Percentiles rank a stretch among this genome's conserved stretches.
These are phyloP conservation scores for Euptelea pleiosperma DNA, from an alignment of 164 flowering plant genomes.

Conservation along the genomic window DNA sequence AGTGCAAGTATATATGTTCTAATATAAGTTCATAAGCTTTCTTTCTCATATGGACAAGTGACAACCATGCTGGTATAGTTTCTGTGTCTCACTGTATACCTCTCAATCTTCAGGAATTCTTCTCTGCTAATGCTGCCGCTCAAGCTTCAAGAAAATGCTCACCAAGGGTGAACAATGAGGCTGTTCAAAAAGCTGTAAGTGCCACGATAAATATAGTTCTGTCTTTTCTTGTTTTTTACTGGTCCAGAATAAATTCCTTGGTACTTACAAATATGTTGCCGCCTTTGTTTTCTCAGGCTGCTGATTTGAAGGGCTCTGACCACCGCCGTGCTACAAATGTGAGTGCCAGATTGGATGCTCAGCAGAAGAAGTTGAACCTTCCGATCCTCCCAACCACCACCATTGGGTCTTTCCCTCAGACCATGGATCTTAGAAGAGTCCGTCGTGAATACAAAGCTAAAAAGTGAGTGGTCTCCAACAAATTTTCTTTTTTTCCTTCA, in stretches of 20 bases:
- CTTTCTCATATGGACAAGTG: too few species aligned
- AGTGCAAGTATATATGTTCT: too few species aligned
- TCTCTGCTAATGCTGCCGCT: constrained; percentile 60
- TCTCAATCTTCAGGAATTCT: constrained; percentile 45
- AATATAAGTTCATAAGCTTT: too few species aligned
- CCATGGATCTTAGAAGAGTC: too few species aligned
- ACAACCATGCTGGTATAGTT: too few species aligned
- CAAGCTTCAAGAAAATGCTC: constrained; percentile 66
- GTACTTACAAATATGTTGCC: constrained; percentile 1
- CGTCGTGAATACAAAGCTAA: too few species aligned
- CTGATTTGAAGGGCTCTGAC: too few species aligned
- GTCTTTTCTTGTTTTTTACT: neutral
- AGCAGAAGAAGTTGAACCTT: constrained; percentile 67
- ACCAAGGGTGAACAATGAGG: constrained; percentile 64
- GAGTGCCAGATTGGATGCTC: constrained; percentile 68
- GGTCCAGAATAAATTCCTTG: neutral
- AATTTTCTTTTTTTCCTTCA: neutral
- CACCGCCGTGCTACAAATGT: too few species aligned
- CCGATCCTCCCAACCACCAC: constrained; percentile 75
- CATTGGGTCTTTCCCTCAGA: too few species aligned
- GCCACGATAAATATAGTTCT: constrained; percentile 25
- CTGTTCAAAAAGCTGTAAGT: constrained; percentile 70
- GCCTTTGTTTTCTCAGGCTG: constrained; percentile 48
- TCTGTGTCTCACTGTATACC: neutral
- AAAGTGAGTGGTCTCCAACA: constrained; percentile 33